Base-by-base conservation (phyloP, 2,329 filamentous ascomycete species). In the Geosmithia morbida region DNA sequence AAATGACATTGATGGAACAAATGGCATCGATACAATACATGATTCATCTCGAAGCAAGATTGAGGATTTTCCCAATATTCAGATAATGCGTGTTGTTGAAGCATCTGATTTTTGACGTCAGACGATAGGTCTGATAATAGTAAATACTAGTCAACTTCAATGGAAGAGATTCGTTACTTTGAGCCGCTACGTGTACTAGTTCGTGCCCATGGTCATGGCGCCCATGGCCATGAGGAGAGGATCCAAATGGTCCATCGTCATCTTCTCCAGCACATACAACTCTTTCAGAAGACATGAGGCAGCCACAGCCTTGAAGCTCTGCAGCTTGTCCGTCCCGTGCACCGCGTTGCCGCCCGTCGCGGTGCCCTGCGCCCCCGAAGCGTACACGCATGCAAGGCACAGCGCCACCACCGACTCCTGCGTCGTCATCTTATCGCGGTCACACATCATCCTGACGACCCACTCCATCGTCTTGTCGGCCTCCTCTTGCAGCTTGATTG, bases 401-500 rank as follows among this genome's bases (percentile, higher is more conserved):
- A 64, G 52, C 45, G 62, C 61, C 11, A 66, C 41, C 2, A 54
- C 60, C 5, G 59, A 54, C 46, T 59, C 54, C 26, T 14, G 63
- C 57, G 39, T 30, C 19, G 17, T 26, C 7, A 39, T 16, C 2
- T 44, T 29, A 29, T 20, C 22, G n/a, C 17, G 8, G 2, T 49
- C 43, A 1, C 60, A 59, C 46, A 69, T 65, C 43, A 66, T 54
- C 6, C 59, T 57, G 18, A 64, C 61, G 10, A 66, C 61, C 61
- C 64, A 70, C 2, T 61, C 57, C 14, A 68, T 60, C 42, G 72
- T 64, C 8, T 66, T 63, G 42, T 73, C 69, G 44, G 71, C 75
- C 44, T 71, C 70, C 14, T 75, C 72, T 47, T 67, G 70, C 18
- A 78, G 63, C 52, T 70, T 71, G 44, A 66, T 59, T 2, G 73